phyloP scores from a whole-genome alignment of 2,329 filamentous ascomycete species.

The Zymoseptoria brevis region DNA sequence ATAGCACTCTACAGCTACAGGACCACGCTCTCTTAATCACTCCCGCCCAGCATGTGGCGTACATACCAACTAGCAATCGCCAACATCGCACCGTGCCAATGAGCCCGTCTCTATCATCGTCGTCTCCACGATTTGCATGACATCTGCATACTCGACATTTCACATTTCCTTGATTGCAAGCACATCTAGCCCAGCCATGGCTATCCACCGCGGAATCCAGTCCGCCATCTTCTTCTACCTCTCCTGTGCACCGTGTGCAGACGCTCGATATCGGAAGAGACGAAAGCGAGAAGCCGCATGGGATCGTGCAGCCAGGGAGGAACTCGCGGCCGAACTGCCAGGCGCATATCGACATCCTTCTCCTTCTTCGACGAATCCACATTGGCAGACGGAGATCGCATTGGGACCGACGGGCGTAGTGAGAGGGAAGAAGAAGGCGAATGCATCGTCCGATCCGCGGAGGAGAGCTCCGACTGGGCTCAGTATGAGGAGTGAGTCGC shows the following conservation, averaged over 20 bases:
- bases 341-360: constrained; percentile 66
- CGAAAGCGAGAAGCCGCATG: constrained; percentile 62
- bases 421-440: constrained; percentile 39
- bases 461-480: constrained; percentile 25
- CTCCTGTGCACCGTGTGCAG: constrained; percentile 70
- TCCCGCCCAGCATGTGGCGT: not conserved
- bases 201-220: constrained; percentile 48
- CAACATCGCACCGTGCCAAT: not conserved
- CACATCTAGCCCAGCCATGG: constrained; percentile 19
- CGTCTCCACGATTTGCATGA: not conserved
- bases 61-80: not conserved
- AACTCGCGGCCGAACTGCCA: constrained; percentile 60
- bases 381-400: constrained; percentile 80
- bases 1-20: not conserved
- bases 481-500: constrained; percentile 38
- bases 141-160: not conserved
- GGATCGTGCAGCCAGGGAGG: constrained; percentile 58
- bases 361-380: constrained; percentile 78
- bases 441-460: constrained; percentile 25
- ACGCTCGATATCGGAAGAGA: constrained; percentile 61
- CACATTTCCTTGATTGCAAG: not conserved
- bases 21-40: not conserved
- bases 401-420: constrained; percentile 56
- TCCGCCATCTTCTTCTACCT: constrained; percentile 71
- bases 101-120: not conserved